Conservation (phyloP, 2,329 filamentous ascomycete species). For the Trichophyton simii region DNA sequence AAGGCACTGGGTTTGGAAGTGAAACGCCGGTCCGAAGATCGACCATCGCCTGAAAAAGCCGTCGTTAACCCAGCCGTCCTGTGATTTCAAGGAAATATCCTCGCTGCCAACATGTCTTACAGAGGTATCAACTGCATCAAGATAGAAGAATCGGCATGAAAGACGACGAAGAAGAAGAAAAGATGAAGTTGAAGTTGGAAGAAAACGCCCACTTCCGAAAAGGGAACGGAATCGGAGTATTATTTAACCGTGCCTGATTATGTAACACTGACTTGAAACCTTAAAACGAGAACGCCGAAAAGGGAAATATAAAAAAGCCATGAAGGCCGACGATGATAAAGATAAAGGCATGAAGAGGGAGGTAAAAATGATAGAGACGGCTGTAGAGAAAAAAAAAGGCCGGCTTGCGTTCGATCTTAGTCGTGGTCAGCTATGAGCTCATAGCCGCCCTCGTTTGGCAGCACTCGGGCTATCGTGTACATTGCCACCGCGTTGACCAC, state of each 20-base stretch:
- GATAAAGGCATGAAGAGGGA: neutral
- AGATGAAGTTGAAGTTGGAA: neutral
- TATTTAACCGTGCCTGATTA: neutral
- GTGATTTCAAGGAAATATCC: neutral
- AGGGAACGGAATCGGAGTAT: neutral
- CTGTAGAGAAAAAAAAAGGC: no score
- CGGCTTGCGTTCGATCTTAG: slow-evolving; percentile 4
- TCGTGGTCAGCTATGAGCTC: slow-evolving; percentile 51
- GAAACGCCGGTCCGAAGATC: neutral
- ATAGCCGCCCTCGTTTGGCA: slow-evolving; percentile 76
- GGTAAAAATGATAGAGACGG: neutral
- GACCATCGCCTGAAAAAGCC: neutral
- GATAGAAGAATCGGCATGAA: neutral
- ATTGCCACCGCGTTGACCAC: slow-evolving; percentile 46
- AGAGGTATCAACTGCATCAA: neutral
- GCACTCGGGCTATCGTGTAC: slow-evolving; percentile 51
- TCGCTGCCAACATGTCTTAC: neutral
- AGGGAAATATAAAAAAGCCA: neutral
- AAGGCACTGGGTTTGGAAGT: neutral
- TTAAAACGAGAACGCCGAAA: neutral
- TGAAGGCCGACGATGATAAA: neutral
- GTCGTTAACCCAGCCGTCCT: neutral
- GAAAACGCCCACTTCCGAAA: neutral
- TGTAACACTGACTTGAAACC: neutral
- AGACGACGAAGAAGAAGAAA: neutral